Percentiles rank a stretch among this genome's conserved stretches.
phyloP scores from a whole-genome alignment of 2,329 filamentous ascomycete species.

The Moelleriella libera region DNA sequence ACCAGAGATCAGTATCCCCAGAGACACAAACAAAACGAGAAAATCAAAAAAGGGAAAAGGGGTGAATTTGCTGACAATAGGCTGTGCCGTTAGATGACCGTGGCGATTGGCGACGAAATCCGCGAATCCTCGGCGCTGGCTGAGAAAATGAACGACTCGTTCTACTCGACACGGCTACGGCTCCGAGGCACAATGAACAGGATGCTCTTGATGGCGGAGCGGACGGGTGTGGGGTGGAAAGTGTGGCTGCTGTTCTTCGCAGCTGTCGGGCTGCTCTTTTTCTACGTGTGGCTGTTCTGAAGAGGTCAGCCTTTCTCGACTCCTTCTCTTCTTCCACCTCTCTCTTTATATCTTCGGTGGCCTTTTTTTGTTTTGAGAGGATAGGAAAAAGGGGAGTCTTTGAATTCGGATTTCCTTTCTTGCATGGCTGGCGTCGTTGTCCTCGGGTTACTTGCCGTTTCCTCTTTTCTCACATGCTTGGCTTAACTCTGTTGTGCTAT shows the following conservation, averaged over 20 bases:
- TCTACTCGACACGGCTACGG: constrained; percentile 70
- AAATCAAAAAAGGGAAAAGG: neutral
- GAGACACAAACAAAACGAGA: neutral
- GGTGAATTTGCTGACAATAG: neutral
- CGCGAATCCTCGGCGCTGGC: constrained; percentile 76
- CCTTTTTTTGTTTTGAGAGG: too few species aligned
- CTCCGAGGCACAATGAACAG: constrained; percentile 89
- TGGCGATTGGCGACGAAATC: constrained; percentile 91
- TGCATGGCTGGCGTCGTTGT: neutral
- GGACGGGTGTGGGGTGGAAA: constrained; percentile 89
- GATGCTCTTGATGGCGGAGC: constrained; percentile 91
- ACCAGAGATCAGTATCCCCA: neutral
- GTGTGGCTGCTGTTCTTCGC: constrained; percentile 86
- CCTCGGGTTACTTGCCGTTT: too few species aligned
- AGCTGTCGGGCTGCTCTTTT: constrained; percentile 69
- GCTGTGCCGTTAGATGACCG: constrained; percentile 50
- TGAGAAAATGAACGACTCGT: constrained; percentile 91
- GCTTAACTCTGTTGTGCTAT: too few species aligned
- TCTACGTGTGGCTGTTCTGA: constrained; percentile 85
- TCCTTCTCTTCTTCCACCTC: too few species aligned
- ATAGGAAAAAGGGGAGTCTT: too few species aligned
- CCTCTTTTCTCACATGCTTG: too few species aligned
- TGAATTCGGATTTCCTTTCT: neutral
- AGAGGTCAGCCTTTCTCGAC: neutral
- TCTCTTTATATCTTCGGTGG: too few species aligned